Evolutionary conservation across 768 basidiomycete genomes (phyloP), one percentile per base, ranked within the genome.

Genomic region (Boletus edulis): DNA sequence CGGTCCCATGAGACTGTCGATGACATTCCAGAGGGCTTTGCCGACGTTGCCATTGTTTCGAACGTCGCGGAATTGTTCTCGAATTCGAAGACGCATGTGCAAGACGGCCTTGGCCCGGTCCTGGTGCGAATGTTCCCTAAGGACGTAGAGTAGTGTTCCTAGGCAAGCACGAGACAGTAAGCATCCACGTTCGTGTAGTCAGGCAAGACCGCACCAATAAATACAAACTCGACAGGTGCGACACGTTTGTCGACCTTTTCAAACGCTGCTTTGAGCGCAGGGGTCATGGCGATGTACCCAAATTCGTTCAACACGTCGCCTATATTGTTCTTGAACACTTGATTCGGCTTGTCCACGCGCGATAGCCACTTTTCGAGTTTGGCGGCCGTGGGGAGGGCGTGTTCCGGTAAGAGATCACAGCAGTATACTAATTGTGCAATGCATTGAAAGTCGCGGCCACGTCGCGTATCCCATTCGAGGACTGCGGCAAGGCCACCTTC

Each of bases 181-280:
- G 46, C n/a, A 52, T 42, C 37, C 15, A 22, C 41, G 18, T 22
- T 24, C 34, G 4, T 43, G 37, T 29, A 24, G 38, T 24, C 46
- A 27, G 24, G 4, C 9, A 29, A 20, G 18, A 18, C 13, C 78
- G 56, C 63, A 91, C 91, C 89, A 40, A 91, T 84, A 68, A 88
- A 92, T 32, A 91, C 82, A 65, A 93, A 89, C 63, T 91, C 87
- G 9, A 86, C 82, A 2, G 88, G 88, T 2, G 87, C 83, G 39
- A 91, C 78, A 27, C 83, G 78, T 55, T 82, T 79, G 52, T 74
- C 72, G n/a, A 87, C 78, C 24, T 75, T 71, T 17, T 57, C 72
- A 60, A 91, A 85, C 3, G 75, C 83, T 13, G 65, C 55, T n/a
- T 77, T 79, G 34, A 81, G 70, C 7, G 63, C 42, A 1, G 55